Conservation (phyloP, 1,284 basidiomycete species). For the Anthracocystis walkeri region DNA sequence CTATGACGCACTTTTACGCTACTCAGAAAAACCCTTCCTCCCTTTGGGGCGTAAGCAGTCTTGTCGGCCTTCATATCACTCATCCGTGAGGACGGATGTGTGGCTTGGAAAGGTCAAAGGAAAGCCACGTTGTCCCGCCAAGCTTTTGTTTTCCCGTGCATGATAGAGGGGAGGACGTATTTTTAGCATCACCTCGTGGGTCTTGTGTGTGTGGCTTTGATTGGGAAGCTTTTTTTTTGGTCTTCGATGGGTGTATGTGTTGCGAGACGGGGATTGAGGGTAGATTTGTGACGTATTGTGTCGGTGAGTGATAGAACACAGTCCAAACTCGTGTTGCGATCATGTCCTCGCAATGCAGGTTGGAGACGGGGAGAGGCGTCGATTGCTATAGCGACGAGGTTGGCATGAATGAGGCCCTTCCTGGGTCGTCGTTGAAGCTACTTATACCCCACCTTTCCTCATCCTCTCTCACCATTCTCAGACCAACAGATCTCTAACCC, state of each 20-base stretch:
- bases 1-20: too few relatives aligned
- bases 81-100: not conserved
- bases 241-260: not conserved
- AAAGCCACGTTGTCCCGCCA: not conserved
- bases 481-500: not conserved
- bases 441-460: not conserved
- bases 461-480: not conserved
- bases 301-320: too few relatives aligned
- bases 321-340: too few relatives aligned
- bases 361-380: too few relatives aligned
- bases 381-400: not conserved
- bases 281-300: not conserved
- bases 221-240: too few relatives aligned
- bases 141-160: not conserved
- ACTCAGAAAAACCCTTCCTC: too few relatives aligned
- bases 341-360: too few relatives aligned
- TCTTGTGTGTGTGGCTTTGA: too few relatives aligned
- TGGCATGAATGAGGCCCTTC: too few relatives aligned
- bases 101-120: not conserved
- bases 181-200: conserved; percentile 1
- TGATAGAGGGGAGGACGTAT: not conserved
- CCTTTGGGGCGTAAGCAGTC: too few relatives aligned
- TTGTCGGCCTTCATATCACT: not conserved
- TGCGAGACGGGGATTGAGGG: not conserved
- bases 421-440: not conserved